These are phyloP conservation scores for Trametes hirsuta DNA, from an alignment of 1,284 basidiomycete species.

Conservation along the genomic window DNA sequence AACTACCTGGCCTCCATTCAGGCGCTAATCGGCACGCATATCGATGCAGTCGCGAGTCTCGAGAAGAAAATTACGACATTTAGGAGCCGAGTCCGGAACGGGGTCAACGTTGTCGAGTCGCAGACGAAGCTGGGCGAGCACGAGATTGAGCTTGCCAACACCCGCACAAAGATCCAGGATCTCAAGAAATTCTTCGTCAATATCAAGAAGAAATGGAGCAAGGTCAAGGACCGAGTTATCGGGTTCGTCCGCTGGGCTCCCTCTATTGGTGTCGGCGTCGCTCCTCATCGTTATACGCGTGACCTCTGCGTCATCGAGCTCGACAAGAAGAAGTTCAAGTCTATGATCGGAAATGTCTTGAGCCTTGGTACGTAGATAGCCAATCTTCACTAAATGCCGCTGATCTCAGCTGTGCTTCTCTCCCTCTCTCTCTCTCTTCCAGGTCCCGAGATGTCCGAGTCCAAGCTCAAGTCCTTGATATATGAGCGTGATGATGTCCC, in stretches of 20 bases:
- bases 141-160: no score
- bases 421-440: conserved; percentile 17
- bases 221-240: conserved; percentile 32
- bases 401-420: background rate
- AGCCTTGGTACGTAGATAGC: conserved; percentile 35
- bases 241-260: conserved; percentile 36
- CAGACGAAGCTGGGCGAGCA: no score
- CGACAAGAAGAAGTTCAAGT: conserved; percentile 34
- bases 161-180: no score
- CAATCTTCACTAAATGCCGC: conserved; percentile 18
- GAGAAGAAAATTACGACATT: no score
- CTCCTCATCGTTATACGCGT: conserved; percentile 33
- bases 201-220: conserved; percentile 31
- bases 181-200: background rate
- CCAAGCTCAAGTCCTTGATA: conserved; percentile 23
- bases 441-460: conserved; percentile 31
- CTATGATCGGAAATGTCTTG: conserved; percentile 37
- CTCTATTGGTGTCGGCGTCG: conserved; percentile 22
- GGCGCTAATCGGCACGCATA: conserved; percentile 9
- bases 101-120: no score
- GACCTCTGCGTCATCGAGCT: conserved; percentile 39
- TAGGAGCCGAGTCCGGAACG: no score
- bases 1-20: conserved; percentile 38
- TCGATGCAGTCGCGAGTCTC: no score
- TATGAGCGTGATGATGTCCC: conserved; percentile 7